These are phyloP conservation scores for Debaryomycetaceae sp. DNA, from an alignment of 1,139 yeast genomes.

Conservation along the genomic window DNA sequence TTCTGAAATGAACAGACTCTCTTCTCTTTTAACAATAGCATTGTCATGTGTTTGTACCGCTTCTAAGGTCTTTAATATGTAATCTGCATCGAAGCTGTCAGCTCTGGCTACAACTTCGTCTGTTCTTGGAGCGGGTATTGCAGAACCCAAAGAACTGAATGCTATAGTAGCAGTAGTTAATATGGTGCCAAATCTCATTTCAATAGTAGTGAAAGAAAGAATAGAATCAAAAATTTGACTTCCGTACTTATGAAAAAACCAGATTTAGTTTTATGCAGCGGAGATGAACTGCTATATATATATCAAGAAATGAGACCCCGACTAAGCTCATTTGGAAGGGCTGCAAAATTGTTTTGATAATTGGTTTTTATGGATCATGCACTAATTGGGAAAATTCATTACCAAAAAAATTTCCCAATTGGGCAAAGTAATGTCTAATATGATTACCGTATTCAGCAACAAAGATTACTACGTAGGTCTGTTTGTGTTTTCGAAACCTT, in stretches of 20 bases:
- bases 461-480: neutral
- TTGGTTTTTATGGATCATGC: slow-evolving; percentile 1
- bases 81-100: neutral
- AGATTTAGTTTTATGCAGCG: no score
- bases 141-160: slow-evolving; percentile 3
- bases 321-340: no score
- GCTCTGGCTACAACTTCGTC: neutral
- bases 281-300: no score
- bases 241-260: neutral
- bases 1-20: slow-evolving; percentile 10
- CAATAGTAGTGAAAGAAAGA: neutral
- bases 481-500: neutral
- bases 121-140: slow-evolving; percentile 3
- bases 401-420: slow-evolving; percentile 11
- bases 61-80: neutral
- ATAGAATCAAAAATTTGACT: neutral
- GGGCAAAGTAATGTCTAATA: slow-evolving; percentile 8
- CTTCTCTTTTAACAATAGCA: slow-evolving; percentile 4
- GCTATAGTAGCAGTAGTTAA: slow-evolving; percentile 4
- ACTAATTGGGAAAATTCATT: slow-evolving; percentile 1
- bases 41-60: neutral
- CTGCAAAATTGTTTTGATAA: slow-evolving; percentile 3
- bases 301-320: no score
- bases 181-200: slow-evolving; percentile 6
- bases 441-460: neutral